Evolutionary conservation across 2,329 filamentous ascomycete genomes (phyloP), one percentile per base, ranked within the genome.

Genomic region (Penicillium occitanis): DNA sequence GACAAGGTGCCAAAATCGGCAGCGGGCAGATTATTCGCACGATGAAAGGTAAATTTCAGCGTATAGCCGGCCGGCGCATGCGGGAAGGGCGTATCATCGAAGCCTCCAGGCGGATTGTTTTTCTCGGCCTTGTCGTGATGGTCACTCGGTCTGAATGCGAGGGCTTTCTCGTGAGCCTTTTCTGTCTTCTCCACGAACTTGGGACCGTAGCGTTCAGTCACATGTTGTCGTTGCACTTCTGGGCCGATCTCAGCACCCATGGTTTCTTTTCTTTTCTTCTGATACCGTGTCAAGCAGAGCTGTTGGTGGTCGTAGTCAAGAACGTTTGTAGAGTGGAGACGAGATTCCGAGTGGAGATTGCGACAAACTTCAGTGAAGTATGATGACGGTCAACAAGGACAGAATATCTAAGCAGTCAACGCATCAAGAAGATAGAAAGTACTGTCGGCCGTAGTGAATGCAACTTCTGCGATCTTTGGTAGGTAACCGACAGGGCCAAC

Each of bases 11-110:
- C 86, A 71, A 96, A 82, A 78, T 98, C 94, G 65, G 90, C 91
- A 55, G 91, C 86, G 1, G 94, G 92, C 2, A 98, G 86, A 74
- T 96, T 93, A 68, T 83, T 82, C 0, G 93, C 94, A 66, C 87
- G 85, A 76, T 94, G 90, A 75, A 98, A 92, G 61, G 88, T 93
- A 79, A 98, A 90, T 75, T 89, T 90, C 69, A 97, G 76, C 0
- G 92, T 97, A 79, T 91, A 97, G 30, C 93, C 93, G 7, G 89
- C 88, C 8, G 90, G 88, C 4, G 87, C 88, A 72, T 86, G 79
- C 0, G 92, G 91, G 8, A 97, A 82, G 1, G 92, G 91, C 0
- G 92, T 96, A 42, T 82, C 77, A 77, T 96, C 93, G 76, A 87
- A 95, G 40, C 93, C 93, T 35, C 93, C 93, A 0, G 89, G 86